These are phyloP conservation scores for Somion occarium DNA, from an alignment of 1,284 basidiomycete species.

Conservation along the genomic window DNA sequence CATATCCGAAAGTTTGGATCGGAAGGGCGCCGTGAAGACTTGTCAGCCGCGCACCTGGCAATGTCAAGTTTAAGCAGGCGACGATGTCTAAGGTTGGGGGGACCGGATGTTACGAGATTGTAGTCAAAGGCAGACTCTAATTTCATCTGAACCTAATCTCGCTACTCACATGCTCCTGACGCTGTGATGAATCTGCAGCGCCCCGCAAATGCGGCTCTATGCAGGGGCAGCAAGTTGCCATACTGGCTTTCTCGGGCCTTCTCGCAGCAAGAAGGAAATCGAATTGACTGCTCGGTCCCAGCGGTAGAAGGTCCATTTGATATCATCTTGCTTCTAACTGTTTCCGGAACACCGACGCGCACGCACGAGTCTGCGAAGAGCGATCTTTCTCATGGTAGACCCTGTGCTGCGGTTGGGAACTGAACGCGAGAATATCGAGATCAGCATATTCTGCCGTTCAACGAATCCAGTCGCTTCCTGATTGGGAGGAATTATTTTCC, in stretches of 20 bases:
- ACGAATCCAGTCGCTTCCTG: too few relatives aligned
- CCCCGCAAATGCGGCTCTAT: neutral
- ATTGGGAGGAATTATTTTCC: too few relatives aligned
- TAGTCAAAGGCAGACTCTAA: neutral
- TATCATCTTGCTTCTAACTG: too few relatives aligned
- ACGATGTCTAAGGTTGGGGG: too few relatives aligned
- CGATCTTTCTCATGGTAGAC: too few relatives aligned
- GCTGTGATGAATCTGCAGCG: neutral
- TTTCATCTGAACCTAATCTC: neutral
- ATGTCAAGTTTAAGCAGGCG: neutral
- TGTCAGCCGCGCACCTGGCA: neutral
- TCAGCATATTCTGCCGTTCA: too few relatives aligned
- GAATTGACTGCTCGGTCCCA: neutral
- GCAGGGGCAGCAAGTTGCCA: neutral
- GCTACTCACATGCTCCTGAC: too few relatives aligned
- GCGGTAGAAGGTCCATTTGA: neutral
- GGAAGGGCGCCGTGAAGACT: neutral
- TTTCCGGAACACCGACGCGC: too few relatives aligned
- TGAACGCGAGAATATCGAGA: too few relatives aligned
- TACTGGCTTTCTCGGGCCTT: neutral
- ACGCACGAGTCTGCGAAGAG: too few relatives aligned
- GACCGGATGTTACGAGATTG: neutral
- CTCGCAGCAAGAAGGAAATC: neutral
- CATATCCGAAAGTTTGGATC: conserved; percentile 7
- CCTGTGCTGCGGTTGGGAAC: too few relatives aligned